Percentiles rank a stretch among this genome's conserved stretches.
phyloP scores from a whole-genome alignment of 2,329 filamentous ascomycete species.

The Claviceps sp. region DNA sequence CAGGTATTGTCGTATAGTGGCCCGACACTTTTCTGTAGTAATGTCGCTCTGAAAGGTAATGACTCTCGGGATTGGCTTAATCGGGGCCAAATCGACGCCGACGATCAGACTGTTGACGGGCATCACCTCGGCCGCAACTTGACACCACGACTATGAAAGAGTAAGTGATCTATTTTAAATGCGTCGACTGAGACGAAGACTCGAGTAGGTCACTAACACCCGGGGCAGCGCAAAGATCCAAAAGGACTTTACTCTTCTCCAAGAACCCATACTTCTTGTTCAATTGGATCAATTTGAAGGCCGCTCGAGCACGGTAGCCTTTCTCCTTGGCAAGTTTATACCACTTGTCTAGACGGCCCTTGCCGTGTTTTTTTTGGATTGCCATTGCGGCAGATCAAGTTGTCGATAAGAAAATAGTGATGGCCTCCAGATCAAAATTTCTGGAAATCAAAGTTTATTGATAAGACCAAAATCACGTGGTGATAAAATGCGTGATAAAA shows the following conservation, averaged over 20 bases:
- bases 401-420: neutral
- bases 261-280: constrained; percentile 99
- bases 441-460: constrained; percentile 16
- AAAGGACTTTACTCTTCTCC: constrained; percentile 86
- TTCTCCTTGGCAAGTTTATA: constrained; percentile 98
- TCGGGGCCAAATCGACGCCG: constrained; percentile 86
- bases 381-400: constrained; percentile 47
- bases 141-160: constrained; percentile 67
- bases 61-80: constrained; percentile 86
- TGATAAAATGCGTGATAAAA: constrained; percentile 5
- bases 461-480: constrained; percentile 13
- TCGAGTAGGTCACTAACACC: constrained; percentile 45
- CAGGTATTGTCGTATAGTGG: constrained; percentile 76
- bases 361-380: constrained; percentile 97
- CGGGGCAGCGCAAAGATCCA: constrained; percentile 95
- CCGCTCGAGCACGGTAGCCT: constrained; percentile 86
- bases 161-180: neutral
- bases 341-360: constrained; percentile 97
- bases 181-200: neutral
- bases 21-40: constrained; percentile 88
- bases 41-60: constrained; percentile 98
- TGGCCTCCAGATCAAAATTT: constrained; percentile 3
- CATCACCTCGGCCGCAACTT: constrained; percentile 94
- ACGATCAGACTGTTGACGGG: constrained; percentile 79
- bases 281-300: constrained; percentile 94